Evolutionary conservation across 192 early-diverging fungal genomes (phyloP), one percentile per base, ranked within the genome.

Genomic region (Pilaira anomala): DNA sequence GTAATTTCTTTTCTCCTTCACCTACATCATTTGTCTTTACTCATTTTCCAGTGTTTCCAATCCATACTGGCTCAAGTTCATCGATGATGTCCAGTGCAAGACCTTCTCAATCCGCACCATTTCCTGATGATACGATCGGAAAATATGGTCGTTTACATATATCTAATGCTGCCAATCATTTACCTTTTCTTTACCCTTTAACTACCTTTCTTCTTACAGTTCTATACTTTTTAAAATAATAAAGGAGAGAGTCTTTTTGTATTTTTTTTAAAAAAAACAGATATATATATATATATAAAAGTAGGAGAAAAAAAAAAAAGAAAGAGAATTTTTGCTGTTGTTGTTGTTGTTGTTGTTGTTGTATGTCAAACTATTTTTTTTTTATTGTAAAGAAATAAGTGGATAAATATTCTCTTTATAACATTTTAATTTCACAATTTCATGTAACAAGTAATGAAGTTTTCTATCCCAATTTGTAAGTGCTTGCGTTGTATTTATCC

Each of bases 71-170:
- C 7, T 48, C 44, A 2, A 55, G 36, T 19, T 57, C 54, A 0
- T 41, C 54, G 1, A 33, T 62, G 0, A 26, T 28, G 4, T 50
- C 42, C 13, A 51, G 49, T 21, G 40, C 63, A 7, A 40, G 44
- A 9, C 67, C 56, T 26, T 56, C 67, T 26, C 44, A 56, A 13
- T 69, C 67, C 1, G 67, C 67, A 19, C 67, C 67, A 14, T 45
- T 69, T 12, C 67, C 67, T 19, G 67, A 69, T 33, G 67, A 69
- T 56, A 53, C 67, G 2, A 46, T 62, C 48, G 67, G 67, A 25
- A 60, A 69, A 30, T 56, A 63, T 49, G 67, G 67, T n/a, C 51
- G 53, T 42, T 44, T 69, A 25, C 56, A 65, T 56, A 52, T 65
- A 16, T 55, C 50, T 22, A 21, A 29, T 46, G 63, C 51, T 46